phyloP scores from a whole-genome alignment of 345 rosid genomes.

The Eucalyptus erythrocorys region DNA sequence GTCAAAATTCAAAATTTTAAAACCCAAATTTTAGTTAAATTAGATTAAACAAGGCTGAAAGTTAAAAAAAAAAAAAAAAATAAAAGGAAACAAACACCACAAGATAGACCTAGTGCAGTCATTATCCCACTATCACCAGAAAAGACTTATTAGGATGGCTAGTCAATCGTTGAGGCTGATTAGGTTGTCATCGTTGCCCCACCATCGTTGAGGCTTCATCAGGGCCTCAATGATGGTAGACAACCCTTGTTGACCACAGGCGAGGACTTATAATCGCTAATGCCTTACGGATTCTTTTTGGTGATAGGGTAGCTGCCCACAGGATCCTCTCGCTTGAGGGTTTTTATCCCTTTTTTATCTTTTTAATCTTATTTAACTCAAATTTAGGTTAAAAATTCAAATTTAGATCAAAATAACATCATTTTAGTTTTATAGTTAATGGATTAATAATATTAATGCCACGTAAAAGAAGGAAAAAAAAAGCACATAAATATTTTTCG shows the following conservation, averaged over 20 bases:
- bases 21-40: neutral
- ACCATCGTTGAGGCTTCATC: too few species aligned
- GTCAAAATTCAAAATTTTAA: neutral
- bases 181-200: too few species aligned
- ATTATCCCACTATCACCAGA: neutral
- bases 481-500: too few species aligned
- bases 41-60: neutral
- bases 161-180: too few species aligned
- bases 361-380: neutral
- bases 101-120: neutral
- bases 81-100: neutral
- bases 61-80: neutral
- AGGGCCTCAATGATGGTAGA: neutral
- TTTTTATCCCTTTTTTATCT: neutral
- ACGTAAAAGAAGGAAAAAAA: too few species aligned
- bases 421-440: too few species aligned
- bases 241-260: neutral
- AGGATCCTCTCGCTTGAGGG: neutral
- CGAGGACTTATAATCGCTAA: accelerated
- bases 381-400: neutral
- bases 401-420: too few species aligned
- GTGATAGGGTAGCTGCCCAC: neutral
- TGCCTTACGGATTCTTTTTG: neutral
- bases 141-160: neutral
- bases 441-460: neutral